Evolutionary conservation across 2,329 filamentous ascomycete species (phyloP).

Genomic region (Polytolypa hystricis): DNA sequence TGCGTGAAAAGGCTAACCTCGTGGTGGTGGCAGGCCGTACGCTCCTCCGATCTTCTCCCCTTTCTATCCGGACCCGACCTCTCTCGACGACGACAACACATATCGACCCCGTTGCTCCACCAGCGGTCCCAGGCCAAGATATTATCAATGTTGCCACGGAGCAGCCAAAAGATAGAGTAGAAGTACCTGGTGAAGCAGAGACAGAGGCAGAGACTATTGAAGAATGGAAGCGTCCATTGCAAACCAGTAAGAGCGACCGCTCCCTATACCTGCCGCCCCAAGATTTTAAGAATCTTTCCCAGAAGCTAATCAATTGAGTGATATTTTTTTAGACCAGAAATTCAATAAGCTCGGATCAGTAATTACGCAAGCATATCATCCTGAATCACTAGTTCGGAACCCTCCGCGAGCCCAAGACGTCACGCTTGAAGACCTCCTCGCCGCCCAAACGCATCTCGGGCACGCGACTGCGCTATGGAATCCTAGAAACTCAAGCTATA

Average conservation of each 20-base stretch:
- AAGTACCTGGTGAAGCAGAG: constrained; percentile 6
- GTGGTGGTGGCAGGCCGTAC: background rate
- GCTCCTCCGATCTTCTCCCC: background rate
- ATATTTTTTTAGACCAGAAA: background rate
- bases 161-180: constrained; percentile 8
- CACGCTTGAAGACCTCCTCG: constrained; percentile 81
- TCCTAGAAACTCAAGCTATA: constrained; percentile 85
- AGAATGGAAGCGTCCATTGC: background rate
- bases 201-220: constrained; percentile 3
- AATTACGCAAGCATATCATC: constrained; percentile 20
- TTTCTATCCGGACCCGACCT: background rate
- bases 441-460: constrained; percentile 77
- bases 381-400: constrained; percentile 42
- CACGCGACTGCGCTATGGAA: constrained; percentile 91
- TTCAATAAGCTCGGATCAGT: constrained; percentile 24
- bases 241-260: background rate
- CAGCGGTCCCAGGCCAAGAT: constrained; percentile 8
- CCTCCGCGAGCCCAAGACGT: constrained; percentile 71
- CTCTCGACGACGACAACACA: constrained; percentile 26
- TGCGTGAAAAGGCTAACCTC: background rate
- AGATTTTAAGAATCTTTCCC: too few species aligned
- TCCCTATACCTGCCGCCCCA: too few species aligned
- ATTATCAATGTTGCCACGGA: constrained; percentile 8
- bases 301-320: constrained; percentile 22
- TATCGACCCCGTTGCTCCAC: constrained; percentile 1